Evolutionary conservation across 768 basidiomycete genomes (phyloP).

Genomic region (Phylloporus arenicola): DNA sequence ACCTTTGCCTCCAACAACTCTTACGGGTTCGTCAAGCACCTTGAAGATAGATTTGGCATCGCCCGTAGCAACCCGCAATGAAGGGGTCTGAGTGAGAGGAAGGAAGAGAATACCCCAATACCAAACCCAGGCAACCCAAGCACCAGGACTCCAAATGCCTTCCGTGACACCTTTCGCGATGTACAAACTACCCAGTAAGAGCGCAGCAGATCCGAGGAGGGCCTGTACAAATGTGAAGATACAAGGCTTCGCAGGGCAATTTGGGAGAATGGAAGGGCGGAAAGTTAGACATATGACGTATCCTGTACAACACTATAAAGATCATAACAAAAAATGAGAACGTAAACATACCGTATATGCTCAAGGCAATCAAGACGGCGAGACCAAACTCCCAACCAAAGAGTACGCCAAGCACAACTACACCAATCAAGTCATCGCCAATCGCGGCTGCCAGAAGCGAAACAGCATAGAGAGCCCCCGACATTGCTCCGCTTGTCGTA

Average conservation of each 20-base stretch:
- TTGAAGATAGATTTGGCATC: constrained; percentile 76
- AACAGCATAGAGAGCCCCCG: constrained; percentile 14
- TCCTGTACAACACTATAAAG: constrained; percentile 9
- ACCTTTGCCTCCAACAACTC: constrained; percentile 78
- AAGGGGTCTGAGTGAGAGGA: constrained; percentile 24
- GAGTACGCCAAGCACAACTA: constrained; percentile 54
- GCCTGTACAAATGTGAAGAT: constrained; percentile 51
- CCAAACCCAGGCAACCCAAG: constrained; percentile 28
- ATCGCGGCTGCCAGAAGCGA: constrained; percentile 78
- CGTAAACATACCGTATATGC: constrained; percentile 55
- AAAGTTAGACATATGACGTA: constrained; percentile 11
- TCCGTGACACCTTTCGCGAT: constrained; percentile 26
- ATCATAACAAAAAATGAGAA: neutral
- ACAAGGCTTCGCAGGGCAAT: constrained; percentile 1
- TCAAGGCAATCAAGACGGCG: constrained; percentile 69
- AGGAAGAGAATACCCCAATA: constrained; percentile 31
- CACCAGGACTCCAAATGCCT: constrained; percentile 24
- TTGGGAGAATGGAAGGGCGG: constrained; percentile 7
- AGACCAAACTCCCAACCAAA: constrained; percentile 66
- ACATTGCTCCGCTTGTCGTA: constrained; percentile 7
- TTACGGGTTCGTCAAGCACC: constrained; percentile 74
- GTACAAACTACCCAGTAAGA: constrained; percentile 58
- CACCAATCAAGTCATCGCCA: constrained; percentile 70
- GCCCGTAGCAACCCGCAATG: constrained; percentile 72
- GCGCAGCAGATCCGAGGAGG: constrained; percentile 73